Evolutionary conservation across 1,139 yeast genomes (phyloP), one percentile per base, ranked within the genome.

Genomic region (Geotrichum australiense): DNA sequence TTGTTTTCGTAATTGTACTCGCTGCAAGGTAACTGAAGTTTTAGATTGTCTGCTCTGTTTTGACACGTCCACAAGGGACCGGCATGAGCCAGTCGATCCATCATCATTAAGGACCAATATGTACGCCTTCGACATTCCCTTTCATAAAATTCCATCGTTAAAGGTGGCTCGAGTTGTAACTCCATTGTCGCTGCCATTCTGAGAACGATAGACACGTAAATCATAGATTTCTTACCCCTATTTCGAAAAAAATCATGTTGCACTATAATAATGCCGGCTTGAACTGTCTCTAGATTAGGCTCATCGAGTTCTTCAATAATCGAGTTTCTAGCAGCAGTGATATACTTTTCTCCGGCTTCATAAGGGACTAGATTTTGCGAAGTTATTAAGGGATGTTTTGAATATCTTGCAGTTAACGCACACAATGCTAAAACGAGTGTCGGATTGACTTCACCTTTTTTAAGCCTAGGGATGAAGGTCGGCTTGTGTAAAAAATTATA

Each of bases 51-150:
- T 44, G 46, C 55, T 41, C 44, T 47, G 20, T 53, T 47, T 40
- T 54, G 49, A 14, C 57, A 50, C n/a, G 60, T 50, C 49, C 64
- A 59, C 29, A 57, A 52, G 8, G 61, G 58, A 11, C 64, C 59
- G 3, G 64, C 55, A 37, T 63, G 66, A 4, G 61, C 63, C 31
- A 63, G 50, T n/a, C 68, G 50, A 42, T 63, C 68, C 28, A 63
- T 50, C 5, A 57, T 61, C 12, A 62, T 53, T 29, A 63, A 50
- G 8, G 64, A 56, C 68, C 68, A 63, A 49, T 59, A 63, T 1
- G 65, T 59, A 22, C 66, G 48, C 18, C 68, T 50, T 2, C 65
- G 52, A 22, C 52, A 49, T 43, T 63, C 68, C 20, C 61, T 54
- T 29, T 63, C 64, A 15, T 57, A 47, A 61, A 64, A 63, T n/a